Evolutionary conservation across 2,329 filamentous ascomycete species (phyloP), one percentile per base, ranked within the genome.

Genomic region (Ophiostoma himal-ulmi): DNA sequence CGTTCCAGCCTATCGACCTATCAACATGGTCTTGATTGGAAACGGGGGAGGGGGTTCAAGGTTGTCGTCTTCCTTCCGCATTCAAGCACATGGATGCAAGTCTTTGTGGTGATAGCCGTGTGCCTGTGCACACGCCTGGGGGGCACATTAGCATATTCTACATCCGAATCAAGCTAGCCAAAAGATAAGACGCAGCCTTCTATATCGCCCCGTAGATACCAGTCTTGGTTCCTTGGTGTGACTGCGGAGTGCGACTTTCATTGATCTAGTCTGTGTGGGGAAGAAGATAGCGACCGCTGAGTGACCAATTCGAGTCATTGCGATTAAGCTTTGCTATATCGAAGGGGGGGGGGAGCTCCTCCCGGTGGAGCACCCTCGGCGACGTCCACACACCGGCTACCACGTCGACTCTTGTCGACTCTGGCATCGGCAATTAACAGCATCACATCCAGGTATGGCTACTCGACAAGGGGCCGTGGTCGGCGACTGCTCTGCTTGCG

Each of bases 341-440:
- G 7, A 57, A 6, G 44, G 17, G 62, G 14, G 44, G 17, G 62
- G 14, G 62, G 62, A 66, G 62, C 62, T 66, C 62, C 62, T 66
- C 62, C 62, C 62, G 62, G 62, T 66, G 62, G 62, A 68, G 41
- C 66, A 34, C 41, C 44, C 14, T 17, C 66, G 44, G 10, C 30
- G 26, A 13, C n/a, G 52, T 26, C 52, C n/a, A 57, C 57, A 34
- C 17, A 36, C 14, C 57, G 26, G n/a, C 1, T 7, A 30, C 22
- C 22, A 60, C 13, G 2, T 48, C 20, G 10, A 30, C n/a, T 52
- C n/a, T 20, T 36, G 30, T 64, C 52, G 22, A 57, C 52, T 57
- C 22, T 30, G 5, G 4, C 52, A 14, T 57, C 52, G 52, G 52
- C 52, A 57, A 57, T 57, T 30, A 26, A 57, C n/a, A 57, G 14